Percentiles rank a stretch among this genome's conserved stretches.
Conservation (phyloP, 2,329 filamentous ascomycete genomes). For the Pseudogymnoascus sp. region DNA sequence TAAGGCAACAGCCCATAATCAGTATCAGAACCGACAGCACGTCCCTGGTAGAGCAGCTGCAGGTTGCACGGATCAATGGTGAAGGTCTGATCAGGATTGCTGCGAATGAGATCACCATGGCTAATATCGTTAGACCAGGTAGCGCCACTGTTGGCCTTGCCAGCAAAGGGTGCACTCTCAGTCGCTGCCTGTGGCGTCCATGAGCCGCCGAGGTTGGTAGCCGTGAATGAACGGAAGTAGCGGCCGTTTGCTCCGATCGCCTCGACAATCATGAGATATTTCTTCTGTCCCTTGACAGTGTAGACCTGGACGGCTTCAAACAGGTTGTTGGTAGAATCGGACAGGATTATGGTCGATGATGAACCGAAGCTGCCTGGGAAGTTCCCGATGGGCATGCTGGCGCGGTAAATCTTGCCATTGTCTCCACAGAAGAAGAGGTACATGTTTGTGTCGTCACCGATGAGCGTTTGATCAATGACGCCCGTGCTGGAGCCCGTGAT, state of each 20-base stretch:
- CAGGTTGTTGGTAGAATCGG: slow-evolving; percentile 45
- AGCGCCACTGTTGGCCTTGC: slow-evolving; percentile 55
- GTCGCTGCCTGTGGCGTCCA: slow-evolving; percentile 50
- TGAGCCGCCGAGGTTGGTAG: slow-evolving; percentile 43
- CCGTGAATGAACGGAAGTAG: slow-evolving; percentile 60
- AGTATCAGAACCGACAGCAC: slow-evolving; percentile 32
- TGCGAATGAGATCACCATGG: slow-evolving; percentile 53
- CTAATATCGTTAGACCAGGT: slow-evolving; percentile 60
- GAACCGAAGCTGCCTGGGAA: slow-evolving; percentile 54
- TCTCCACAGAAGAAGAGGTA: slow-evolving; percentile 61
- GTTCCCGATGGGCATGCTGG: slow-evolving; percentile 51
- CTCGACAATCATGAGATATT: slow-evolving; percentile 63
- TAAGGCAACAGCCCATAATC: slow-evolving; percentile 47
- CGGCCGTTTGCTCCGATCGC: slow-evolving; percentile 47
- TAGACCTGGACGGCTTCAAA: slow-evolving; percentile 63
- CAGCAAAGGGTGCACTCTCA: slow-evolving; percentile 54
- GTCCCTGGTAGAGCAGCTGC: slow-evolving; percentile 56
- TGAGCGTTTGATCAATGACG: slow-evolving; percentile 54
- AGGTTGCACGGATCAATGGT: slow-evolving; percentile 55
- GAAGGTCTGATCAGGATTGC: slow-evolving; percentile 51
- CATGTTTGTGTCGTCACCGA: slow-evolving; percentile 52
- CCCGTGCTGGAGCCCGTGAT: slow-evolving; percentile 44
- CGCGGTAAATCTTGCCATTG: slow-evolving; percentile 57
- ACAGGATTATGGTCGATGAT: slow-evolving; percentile 39
- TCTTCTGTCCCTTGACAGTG: slow-evolving; percentile 41